phyloP scores from a whole-genome alignment of 2,329 filamentous ascomycete genomes.

The Fusarium nygamai region DNA sequence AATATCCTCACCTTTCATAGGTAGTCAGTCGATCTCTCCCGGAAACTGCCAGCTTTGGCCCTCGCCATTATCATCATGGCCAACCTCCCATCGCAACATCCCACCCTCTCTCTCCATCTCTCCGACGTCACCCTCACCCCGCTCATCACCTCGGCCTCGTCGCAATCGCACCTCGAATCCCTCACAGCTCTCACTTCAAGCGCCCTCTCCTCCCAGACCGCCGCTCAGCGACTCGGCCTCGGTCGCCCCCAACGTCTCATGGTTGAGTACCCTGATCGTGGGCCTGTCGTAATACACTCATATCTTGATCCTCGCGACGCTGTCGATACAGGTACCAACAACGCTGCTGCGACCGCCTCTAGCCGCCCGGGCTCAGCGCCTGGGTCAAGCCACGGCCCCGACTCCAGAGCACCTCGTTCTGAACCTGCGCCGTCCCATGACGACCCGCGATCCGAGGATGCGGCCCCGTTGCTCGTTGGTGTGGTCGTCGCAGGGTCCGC shows the following conservation, averaged over 20 bases:
- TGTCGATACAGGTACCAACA: slow-evolving; percentile 18
- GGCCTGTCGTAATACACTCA: slow-evolving; percentile 56
- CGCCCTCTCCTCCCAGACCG: slow-evolving; percentile 63
- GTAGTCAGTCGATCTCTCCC: neutral
- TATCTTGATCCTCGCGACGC: slow-evolving; percentile 55
- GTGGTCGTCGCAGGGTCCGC: slow-evolving; percentile 62
- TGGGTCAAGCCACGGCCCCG: slow-evolving; percentile 24
- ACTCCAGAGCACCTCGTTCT: slow-evolving; percentile 26
- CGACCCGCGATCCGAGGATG: slow-evolving; percentile 45
- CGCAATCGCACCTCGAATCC: slow-evolving; percentile 56
- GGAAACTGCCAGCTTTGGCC: slow-evolving; percentile 6
- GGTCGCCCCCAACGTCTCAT: slow-evolving; percentile 66
- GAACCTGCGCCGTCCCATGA: slow-evolving; percentile 19
- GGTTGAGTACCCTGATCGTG: slow-evolving; percentile 62
- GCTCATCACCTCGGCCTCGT: slow-evolving; percentile 63
- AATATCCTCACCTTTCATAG: neutral
- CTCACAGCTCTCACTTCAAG: slow-evolving; percentile 63
- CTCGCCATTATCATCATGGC: slow-evolving; percentile 45
- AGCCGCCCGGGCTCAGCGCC: slow-evolving; percentile 28
- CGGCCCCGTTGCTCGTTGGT: slow-evolving; percentile 63
- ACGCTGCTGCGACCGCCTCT: slow-evolving; percentile 13
- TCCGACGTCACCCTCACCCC: slow-evolving; percentile 66
- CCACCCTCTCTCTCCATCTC: slow-evolving; percentile 64
- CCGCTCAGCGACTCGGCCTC: slow-evolving; percentile 62
- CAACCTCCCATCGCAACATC: slow-evolving; percentile 58